Evolutionary conservation across 805 yeast species (phyloP), one percentile per base, ranked within the genome.

Genomic region (Pichia cabralensis): DNA sequence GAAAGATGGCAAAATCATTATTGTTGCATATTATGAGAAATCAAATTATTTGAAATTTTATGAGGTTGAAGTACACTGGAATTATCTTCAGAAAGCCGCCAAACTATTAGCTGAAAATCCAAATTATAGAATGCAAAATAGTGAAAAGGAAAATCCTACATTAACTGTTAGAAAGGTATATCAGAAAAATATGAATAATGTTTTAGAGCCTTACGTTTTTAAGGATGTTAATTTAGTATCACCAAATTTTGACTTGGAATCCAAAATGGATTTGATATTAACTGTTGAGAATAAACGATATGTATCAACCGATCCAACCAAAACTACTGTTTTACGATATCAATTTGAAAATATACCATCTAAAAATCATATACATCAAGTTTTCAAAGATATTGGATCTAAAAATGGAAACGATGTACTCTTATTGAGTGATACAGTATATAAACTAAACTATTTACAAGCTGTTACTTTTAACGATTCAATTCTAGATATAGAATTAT

Each of bases 41-140:
- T 53, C 65, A 1, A 44, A 56, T 11, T 48, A 49, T 12, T 49
- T 78, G 16, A 53, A 56, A 28, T 55, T 72, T 2, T 75, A 62
- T 46, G 46, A 53, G 17, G 48, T 75, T 4, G 31, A 44, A 1
- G 56, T 76, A 9, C 67, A 74, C 39, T 78, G 83, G 83, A 78
- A 76, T 2, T 67, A 58, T 38, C 50, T 73, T 21, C 52, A 56
- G 1, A 65, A 61, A 26, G 63, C 76, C 4, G 71, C 76, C 7
- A 59, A 58, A 30, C 60, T 61, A 22, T 65, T 69, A 36, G 58
- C 61, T 31, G 55, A 59, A 11, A 66, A 62, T 34, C 75, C 75
- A 8, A 65, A 65, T 40, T 71, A 57, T 44, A 65, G 64, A 39
- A 71, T 75, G 1, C 75, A 76, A 1, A 62, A 59, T 21, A 66